A percentile compares a stretch with the other conserved stretches of the same genome.
These are phyloP conservation scores for Colletotrichum sp. DNA, from an alignment of 2,329 filamentous ascomycete genomes.

Conservation along the genomic window DNA sequence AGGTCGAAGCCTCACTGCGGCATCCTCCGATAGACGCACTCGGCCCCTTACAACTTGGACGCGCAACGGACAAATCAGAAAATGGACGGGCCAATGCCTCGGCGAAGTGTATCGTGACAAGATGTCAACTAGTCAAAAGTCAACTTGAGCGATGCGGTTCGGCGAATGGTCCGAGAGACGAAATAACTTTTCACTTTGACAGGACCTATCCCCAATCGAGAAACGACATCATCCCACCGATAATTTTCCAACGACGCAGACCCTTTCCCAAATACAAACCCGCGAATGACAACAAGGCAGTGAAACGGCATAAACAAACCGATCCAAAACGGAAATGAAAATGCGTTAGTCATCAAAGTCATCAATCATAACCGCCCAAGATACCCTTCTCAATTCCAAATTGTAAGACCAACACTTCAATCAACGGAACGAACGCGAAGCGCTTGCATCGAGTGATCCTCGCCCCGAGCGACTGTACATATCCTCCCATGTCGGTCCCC, in stretches of 20 bases:
- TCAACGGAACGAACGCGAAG: constrained; percentile 8
- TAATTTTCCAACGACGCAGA: background rate
- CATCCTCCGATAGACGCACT: background rate
- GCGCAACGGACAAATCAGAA: background rate
- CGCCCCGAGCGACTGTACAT: background rate
- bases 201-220: background rate
- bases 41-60: background rate
- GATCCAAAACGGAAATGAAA: background rate
- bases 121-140: background rate
- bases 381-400: background rate
- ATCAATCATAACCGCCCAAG: background rate
- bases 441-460: background rate
- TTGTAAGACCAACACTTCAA: background rate
- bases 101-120: background rate
- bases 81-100: background rate
- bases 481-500: constrained; percentile 7
- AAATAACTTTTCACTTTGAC: background rate
- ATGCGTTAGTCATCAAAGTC: background rate
- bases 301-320: background rate
- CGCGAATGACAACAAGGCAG: background rate
- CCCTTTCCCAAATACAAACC: background rate
- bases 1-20: background rate
- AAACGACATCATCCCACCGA: background rate
- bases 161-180: background rate
- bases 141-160: background rate